Evolutionary conservation across 352 stramenopile genomes (phyloP), one percentile per base, ranked within the genome.

Genomic region (Peronospora belbahrii): DNA sequence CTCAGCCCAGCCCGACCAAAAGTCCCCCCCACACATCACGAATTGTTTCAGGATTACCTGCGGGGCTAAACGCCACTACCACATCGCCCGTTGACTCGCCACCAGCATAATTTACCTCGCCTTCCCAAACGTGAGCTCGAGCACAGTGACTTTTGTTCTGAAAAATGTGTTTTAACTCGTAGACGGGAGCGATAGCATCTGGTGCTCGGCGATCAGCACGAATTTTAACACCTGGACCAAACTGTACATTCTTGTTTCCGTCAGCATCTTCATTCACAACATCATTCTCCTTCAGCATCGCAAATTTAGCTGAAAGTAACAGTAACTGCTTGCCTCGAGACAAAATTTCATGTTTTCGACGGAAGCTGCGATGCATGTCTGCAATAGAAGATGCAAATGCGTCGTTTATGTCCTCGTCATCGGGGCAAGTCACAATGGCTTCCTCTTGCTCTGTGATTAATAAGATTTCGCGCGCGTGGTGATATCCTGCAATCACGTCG

Each of bases 161-260:
- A 50, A 88, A 88, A 52, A 93, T 90, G 24, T 81, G 63, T 49
- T 89, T 87, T 18, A 93, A 74, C 43, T 90, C 79, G 38, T 93
- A 93, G 10, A 89, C 64, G 1, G 79, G 69, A 2, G 69, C 59
- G 18, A 67, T 59, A n/a, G 59, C 57, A 36, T 61, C 64, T 15
- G 55, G 41, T 14, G 61, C 62, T 14, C 73, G 67, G 0, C 75
- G 69, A 50, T 90, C 78, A 9, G 72, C 73, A 36, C 75, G 68
- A 39, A 90, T 90, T 45, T 81, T 81, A 23, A 93, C 73, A 25
- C 81, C 81, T 10, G 65, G 61, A 23, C 81, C 80, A 42, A 90
- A 93, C 56, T 82, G 75, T 30, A 90, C 76, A 47, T 90, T 90
- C 59, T 89, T 93, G 68, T 90, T 90, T 38, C 81, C 81, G 2